Evolutionary conservation across 2,329 filamentous ascomycete species (phyloP).

Genomic region (Zalaria obscura): DNA sequence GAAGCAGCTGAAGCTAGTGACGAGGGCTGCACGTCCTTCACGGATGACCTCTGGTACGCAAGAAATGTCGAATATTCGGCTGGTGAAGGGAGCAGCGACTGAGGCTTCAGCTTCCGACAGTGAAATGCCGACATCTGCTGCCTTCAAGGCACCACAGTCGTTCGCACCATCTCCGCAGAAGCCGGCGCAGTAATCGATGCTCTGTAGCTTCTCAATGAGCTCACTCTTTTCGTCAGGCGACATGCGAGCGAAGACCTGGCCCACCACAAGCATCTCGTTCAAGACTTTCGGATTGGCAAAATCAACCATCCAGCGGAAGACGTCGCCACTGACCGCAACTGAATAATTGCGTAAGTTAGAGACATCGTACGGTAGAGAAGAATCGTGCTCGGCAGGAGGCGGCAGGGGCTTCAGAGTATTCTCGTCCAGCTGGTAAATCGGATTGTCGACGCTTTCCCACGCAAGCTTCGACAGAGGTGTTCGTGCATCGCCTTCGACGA

Average conservation of each 20-base stretch:
- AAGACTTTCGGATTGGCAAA: slow-evolving; percentile 72
- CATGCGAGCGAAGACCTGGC: slow-evolving; percentile 95
- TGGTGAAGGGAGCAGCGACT: slow-evolving; percentile 95
- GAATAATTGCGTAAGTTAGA: slow-evolving; percentile 74
- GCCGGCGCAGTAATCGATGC: slow-evolving; percentile 85
- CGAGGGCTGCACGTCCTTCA: slow-evolving; percentile 83
- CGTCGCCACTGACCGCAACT: slow-evolving; percentile 78
- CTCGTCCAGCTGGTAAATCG: slow-evolving; percentile 61
- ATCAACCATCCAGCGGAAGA: slow-evolving; percentile 93
- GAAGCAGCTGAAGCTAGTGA: slow-evolving; percentile 99
- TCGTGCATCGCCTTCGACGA: slow-evolving; percentile 61
- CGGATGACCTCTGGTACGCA: slow-evolving; percentile 88
- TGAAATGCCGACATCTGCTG: slow-evolving; percentile 93
- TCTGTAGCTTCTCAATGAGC: slow-evolving; percentile 90
- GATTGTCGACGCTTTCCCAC: slow-evolving; percentile 95
- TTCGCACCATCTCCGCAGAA: slow-evolving; percentile 98
- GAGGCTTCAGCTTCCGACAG: slow-evolving; percentile 95
- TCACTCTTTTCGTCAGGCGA: slow-evolving; percentile 98
- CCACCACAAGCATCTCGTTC: slow-evolving; percentile 73
- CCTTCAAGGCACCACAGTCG: slow-evolving; percentile 91
- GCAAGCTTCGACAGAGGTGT: slow-evolving; percentile 59
- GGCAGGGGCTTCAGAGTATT: slow-evolving; percentile 68
- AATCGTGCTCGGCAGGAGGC: slow-evolving; percentile 56
- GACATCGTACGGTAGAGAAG: slow-evolving; percentile 74
- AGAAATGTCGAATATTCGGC: slow-evolving; percentile 85